These are phyloP conservation scores for Alternaria sp. DNA, from an alignment of 2,329 filamentous ascomycete genomes.

Conservation along the genomic window DNA sequence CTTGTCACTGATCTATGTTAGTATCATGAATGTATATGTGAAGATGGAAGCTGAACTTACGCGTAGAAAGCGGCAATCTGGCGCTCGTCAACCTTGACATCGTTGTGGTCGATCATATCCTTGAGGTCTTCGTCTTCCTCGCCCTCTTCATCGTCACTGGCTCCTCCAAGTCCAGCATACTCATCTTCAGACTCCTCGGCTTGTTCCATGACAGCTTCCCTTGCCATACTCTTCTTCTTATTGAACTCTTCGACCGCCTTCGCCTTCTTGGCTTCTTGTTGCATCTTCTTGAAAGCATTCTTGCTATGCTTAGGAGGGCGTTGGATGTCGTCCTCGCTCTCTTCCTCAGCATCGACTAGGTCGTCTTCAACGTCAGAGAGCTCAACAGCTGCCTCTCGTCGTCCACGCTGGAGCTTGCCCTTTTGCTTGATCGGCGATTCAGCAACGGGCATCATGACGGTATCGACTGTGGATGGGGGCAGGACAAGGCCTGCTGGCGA, in stretches of 20 bases:
- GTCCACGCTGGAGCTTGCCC: conserved; percentile 62
- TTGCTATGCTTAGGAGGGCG: conserved; percentile 48
- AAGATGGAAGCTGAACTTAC: conserved; percentile 64
- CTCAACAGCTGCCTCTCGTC: conserved; percentile 49
- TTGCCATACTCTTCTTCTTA: conserved; percentile 86
- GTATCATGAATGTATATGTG: conserved; percentile 23
- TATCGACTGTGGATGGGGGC: conserved; percentile 75
- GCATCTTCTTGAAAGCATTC: conserved; percentile 75
- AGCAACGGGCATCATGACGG: conserved; percentile 64
- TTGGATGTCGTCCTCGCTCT: conserved; percentile 39
- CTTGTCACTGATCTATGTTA: conserved; percentile 67
- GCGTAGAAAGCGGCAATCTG: conserved; percentile 87
- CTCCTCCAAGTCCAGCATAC: conserved; percentile 91
- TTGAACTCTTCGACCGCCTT: conserved; percentile 66
- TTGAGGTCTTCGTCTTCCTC: conserved; percentile 78
- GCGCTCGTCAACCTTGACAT: conserved; percentile 79
- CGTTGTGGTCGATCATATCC: conserved; percentile 87
- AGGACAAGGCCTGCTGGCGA: conserved; percentile 72
- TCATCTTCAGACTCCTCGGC: conserved; percentile 98
- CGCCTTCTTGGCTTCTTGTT: conserved; percentile 68
- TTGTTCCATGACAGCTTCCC: conserved; percentile 85
- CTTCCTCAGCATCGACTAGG: conserved; percentile 30
- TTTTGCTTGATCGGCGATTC: conserved; percentile 73
- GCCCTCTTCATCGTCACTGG: conserved; percentile 83
- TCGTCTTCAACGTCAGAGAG: conserved; percentile 59